A percentile compares a stretch with the other conserved stretches of the same genome.
phyloP scores from a whole-genome alignment of 2,329 filamentous ascomycete species.

The Penicillium fuscoglaucum region DNA sequence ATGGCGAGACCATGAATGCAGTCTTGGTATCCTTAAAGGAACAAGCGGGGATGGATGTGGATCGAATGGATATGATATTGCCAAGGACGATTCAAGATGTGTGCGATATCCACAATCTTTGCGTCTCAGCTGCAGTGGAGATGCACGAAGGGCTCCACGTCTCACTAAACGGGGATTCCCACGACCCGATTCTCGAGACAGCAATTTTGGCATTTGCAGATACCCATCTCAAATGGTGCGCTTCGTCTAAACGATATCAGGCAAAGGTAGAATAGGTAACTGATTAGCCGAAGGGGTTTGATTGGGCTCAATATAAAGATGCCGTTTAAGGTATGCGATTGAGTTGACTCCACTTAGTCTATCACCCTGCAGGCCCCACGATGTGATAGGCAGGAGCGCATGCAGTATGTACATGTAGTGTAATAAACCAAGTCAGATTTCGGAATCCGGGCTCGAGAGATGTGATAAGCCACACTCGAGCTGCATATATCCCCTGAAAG shows the following conservation, averaged over 20 bases:
- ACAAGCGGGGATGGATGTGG: neutral
- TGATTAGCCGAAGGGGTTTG: too few relatives aligned
- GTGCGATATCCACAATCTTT: slow-evolving; percentile 3
- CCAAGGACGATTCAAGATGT: neutral
- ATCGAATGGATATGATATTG: neutral
- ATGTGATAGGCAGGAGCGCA: neutral
- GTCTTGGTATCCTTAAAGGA: slow-evolving; percentile 4
- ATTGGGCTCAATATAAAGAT: neutral
- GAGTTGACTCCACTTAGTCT: neutral
- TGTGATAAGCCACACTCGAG: neutral
- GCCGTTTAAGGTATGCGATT: neutral
- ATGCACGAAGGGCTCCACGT: neutral
- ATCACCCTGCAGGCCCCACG: neutral
- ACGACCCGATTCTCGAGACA: neutral
- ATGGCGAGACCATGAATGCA: slow-evolving; percentile 8
- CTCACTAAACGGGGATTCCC: neutral
- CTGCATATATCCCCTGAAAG: neutral
- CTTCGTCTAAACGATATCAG: slow-evolving; percentile 3
- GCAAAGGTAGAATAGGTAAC: neutral
- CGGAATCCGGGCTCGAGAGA: neutral
- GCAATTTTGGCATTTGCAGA: neutral
- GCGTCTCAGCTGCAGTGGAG: neutral
- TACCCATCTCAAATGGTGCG: slow-evolving; percentile 7
- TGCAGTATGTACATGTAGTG: neutral
- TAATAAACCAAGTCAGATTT: neutral